Evolutionary conservation across 2,329 filamentous ascomycete species (phyloP), one percentile per base, ranked within the genome.

Genomic region (Pseudogymnoascus sp.): DNA sequence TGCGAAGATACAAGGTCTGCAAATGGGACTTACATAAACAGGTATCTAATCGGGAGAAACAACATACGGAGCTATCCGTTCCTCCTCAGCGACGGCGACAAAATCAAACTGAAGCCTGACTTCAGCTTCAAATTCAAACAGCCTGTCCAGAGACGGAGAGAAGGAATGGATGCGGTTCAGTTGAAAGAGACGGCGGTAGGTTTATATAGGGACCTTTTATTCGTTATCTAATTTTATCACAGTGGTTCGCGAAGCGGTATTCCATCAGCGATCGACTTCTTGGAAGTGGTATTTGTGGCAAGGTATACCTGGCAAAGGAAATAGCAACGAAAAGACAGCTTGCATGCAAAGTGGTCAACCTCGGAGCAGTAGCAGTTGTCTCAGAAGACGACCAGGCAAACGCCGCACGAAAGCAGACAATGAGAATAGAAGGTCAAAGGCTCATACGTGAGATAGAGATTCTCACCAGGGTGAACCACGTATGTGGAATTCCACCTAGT

Each of bases 281-380:
- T 23, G 85, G 86, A 4, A 69, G 73, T 36, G 86, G 86, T 5
- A 78, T 76, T 1, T 79, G 79, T 69, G 83, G 82, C 7, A 75
- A 75, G 45, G 82, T 88, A 2, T 79, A 82, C 63, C 75, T 86
- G 8, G 83, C 81, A 4, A 71, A 80, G 2, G 79, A 89, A 14
- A 71, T 76, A 23, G 72, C 72, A 5, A 83, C 81, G 0, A 77
- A 79, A 39, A 79, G 78, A 63, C 88, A 91, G 69, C 67, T 90
- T 18, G 87, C 86, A 10, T 91, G 88, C 76, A 91, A 91, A 69
- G 74, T 90, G 7, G 76, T 89, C 61, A 77, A 83, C 62, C 69
- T 88, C 1, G 75, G 77, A 3, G 16, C 60, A 14, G 60, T 63
- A 16, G 63, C 54, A 16, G 11, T 16, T 18, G 5, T 10, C n/a